Percentiles rank a stretch among this genome's conserved stretches.
These are phyloP conservation scores for Neonectria hederae DNA, from an alignment of 2,329 filamentous ascomycete species.

Conservation along the genomic window DNA sequence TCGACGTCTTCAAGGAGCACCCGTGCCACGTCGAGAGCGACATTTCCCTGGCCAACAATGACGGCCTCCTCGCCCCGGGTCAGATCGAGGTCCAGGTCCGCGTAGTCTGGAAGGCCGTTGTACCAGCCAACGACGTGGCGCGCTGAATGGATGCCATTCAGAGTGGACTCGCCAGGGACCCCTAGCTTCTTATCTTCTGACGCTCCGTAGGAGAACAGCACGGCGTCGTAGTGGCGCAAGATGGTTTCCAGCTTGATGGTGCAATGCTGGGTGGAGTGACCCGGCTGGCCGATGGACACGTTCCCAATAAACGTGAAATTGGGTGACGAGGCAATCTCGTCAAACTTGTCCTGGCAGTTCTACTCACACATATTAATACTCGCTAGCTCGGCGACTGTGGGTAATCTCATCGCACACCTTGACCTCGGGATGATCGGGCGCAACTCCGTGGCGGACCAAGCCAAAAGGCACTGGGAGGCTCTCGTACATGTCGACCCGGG, in stretches of 20 bases:
- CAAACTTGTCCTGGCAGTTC: slow-evolving; percentile 96
- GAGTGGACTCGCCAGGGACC: slow-evolving; percentile 78
- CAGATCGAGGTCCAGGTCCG: slow-evolving; percentile 76
- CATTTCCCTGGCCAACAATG: slow-evolving; percentile 94
- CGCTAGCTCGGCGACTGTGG: background rate
- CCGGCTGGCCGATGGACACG: slow-evolving; percentile 73
- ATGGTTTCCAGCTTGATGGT: slow-evolving; percentile 74
- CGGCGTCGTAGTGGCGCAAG: slow-evolving; percentile 86
- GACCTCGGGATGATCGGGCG: slow-evolving; percentile 98
- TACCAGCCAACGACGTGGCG: slow-evolving; percentile 98
- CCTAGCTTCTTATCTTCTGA: slow-evolving; percentile 82
- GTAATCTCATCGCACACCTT: slow-evolving; percentile 68
- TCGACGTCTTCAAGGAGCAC: slow-evolving; percentile 84
- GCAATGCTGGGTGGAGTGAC: slow-evolving; percentile 51
- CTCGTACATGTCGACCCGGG: slow-evolving; percentile 94
- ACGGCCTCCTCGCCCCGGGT: slow-evolving; percentile 82
- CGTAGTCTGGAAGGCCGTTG: slow-evolving; percentile 89
- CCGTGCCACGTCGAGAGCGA: slow-evolving; percentile 91
- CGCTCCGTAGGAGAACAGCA: slow-evolving; percentile 93
- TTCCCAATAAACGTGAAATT: slow-evolving; percentile 94
- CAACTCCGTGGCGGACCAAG: slow-evolving; percentile 91
- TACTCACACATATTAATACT: slow-evolving; percentile 47
- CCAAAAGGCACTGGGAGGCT: slow-evolving; percentile 92
- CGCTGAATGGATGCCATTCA: slow-evolving; percentile 84
- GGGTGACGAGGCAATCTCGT: slow-evolving; percentile 82